Evolutionary conservation across 2,329 filamentous ascomycete genomes (phyloP), one percentile per base, ranked within the genome.

Genomic region (Pyricularia sp.): DNA sequence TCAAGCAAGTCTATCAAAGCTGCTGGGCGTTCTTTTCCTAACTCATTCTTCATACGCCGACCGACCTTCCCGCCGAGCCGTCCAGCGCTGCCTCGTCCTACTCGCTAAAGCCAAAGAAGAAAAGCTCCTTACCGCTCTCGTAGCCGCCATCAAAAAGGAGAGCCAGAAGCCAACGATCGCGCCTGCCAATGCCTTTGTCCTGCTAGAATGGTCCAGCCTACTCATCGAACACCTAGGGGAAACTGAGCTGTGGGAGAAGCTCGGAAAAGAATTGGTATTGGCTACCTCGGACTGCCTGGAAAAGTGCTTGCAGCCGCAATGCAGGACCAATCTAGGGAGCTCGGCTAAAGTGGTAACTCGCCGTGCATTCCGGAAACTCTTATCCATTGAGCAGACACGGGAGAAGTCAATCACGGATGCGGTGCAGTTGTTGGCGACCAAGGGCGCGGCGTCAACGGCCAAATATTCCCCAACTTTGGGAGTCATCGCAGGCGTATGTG

Each of bases 21-120:
- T 95, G 68, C 81, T 97, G 71, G 85, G 88, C 71, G 82, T 93
- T 42, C 86, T 99, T 36, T 94, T 98, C 81, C 88, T 88, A 77
- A 97, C 94, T 67, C 93, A 97, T 76, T 87, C 92, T 71, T 88
- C 91, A 73, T 99, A 98, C 79, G 82, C 89, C 79, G 95, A 99
- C 80, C 89, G 94, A 74, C 83, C 87, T 72, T 98, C 95, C 64
- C 88, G 95, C 73, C 86, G 89, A 73, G 93, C 92, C 55, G 93
- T 93, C 36, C 92, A 97, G 78, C 84, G 86, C 80, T 97, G 94
- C 77, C 84, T 99, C 69, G 81, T 84, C 72, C 84, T 88, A 67
- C 83, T 94, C 70, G 84, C 84, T 69, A 83, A 82, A 68, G 81
- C 79, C n/a, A 75, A 83, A 23, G 83, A 90, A 66, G 80, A 84